Percentiles rank a stretch among this genome's conserved stretches.
phyloP scores from a whole-genome alignment of 495 filamentous ascomycete genomes.

The Tuber umbilicatum region DNA sequence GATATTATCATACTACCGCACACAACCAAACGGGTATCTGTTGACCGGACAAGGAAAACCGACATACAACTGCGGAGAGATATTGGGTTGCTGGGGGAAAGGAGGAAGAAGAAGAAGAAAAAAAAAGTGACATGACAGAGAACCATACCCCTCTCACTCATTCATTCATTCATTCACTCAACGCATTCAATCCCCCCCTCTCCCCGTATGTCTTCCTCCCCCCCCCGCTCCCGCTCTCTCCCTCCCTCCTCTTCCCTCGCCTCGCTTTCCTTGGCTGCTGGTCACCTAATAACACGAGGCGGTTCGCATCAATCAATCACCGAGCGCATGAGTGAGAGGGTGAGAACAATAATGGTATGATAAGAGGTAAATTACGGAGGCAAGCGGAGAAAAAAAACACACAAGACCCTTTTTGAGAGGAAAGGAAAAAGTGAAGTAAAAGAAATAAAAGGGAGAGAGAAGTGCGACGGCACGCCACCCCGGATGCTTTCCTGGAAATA shows the following conservation, averaged over 20 bases:
- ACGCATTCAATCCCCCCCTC: conserved; percentile 20
- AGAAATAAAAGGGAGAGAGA: background rate
- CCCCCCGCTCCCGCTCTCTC: background rate
- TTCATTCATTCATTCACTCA: conserved; percentile 23
- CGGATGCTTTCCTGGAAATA: background rate
- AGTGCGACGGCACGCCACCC: background rate
- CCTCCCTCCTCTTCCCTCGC: background rate
- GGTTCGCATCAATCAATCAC: background rate
- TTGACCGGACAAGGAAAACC: background rate
- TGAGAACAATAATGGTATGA: background rate
- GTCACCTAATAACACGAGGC: background rate
- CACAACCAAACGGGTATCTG: background rate
- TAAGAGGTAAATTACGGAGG: background rate
- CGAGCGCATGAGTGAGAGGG: background rate
- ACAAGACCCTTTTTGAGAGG: background rate
- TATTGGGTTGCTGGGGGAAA: background rate
- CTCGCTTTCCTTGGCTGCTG: background rate
- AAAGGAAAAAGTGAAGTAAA: background rate
- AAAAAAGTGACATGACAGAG: conserved; percentile 1
- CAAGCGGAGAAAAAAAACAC: background rate
- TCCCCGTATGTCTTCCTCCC: conserved; percentile 10
- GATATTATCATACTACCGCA: background rate
- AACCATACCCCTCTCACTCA: conserved; percentile 3
- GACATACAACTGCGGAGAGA: background rate
- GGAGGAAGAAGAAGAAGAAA: background rate